Percentiles rank a stretch among this genome's conserved stretches.
Conservation (phyloP, 139 green algal genomes). For the Micractinium conductrix region DNA sequence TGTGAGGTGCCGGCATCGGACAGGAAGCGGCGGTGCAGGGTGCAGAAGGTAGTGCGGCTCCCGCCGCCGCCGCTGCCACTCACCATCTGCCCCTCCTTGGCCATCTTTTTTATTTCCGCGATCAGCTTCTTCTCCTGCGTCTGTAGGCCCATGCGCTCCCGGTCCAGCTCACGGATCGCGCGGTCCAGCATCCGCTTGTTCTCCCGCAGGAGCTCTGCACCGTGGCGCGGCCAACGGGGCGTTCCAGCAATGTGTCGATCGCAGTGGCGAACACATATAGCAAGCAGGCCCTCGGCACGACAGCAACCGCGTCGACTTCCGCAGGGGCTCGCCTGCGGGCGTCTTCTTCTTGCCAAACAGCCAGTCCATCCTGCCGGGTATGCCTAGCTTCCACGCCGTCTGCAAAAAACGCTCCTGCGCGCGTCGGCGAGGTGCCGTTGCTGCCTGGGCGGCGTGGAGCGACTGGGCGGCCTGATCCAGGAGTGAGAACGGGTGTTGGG, state of each 20-base stretch:
- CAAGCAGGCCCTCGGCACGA: neutral
- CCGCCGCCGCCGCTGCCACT: neutral
- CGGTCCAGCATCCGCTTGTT: constrained; percentile 99
- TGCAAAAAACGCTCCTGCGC: neutral
- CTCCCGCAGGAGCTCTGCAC: constrained; percentile 94
- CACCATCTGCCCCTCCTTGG: constrained; percentile 94
- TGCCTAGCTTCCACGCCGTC: neutral
- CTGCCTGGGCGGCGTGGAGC: neutral
- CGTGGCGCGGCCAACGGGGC: neutral
- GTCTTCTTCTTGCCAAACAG: constrained; percentile 90
- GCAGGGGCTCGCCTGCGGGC: constrained; percentile 47
- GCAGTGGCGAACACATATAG: neutral
- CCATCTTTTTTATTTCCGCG: constrained; percentile 97
- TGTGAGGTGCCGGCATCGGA: too few relatives aligned
- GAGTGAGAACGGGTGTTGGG: neutral
- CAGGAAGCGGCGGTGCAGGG: too few relatives aligned
- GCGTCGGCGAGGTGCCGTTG: too few relatives aligned
- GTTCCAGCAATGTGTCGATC: neutral
- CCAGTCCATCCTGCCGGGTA: constrained; percentile 51
- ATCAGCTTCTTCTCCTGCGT: constrained; percentile 90
- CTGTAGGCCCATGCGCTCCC: constrained; percentile 76
- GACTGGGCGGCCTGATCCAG: neutral
- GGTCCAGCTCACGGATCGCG: constrained; percentile 96
- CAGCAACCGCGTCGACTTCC: neutral
- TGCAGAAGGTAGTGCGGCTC: too few relatives aligned